These are phyloP conservation scores for Achaetomiella virescens DNA, from an alignment of 495 filamentous ascomycete species.

Conservation along the genomic window DNA sequence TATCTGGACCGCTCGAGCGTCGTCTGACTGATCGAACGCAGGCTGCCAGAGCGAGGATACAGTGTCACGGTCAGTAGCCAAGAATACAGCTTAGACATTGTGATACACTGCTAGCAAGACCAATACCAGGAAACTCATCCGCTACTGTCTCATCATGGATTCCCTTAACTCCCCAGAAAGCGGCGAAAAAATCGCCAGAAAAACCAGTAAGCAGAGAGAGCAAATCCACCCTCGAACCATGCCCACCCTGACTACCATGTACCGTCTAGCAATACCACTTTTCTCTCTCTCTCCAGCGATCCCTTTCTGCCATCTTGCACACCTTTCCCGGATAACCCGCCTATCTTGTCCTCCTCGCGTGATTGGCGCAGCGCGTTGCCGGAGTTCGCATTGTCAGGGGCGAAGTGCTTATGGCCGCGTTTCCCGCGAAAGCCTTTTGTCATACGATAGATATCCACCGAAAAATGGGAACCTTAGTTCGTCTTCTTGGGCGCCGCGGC, in stretches of 20 bases:
- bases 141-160: not conserved
- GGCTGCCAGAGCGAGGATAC: too few species aligned
- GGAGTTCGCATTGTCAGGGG: not conserved
- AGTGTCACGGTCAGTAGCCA: not conserved
- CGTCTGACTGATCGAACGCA: too few species aligned
- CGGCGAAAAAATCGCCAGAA: not conserved
- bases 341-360: not conserved
- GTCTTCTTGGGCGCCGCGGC: conserved; percentile 49
- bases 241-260: not conserved
- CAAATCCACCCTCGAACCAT: not conserved
- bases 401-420: conserved; percentile 12
- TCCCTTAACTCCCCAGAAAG: not conserved
- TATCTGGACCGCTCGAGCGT: too few species aligned
- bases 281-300: not conserved
- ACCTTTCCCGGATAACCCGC: not conserved
- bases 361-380: not conserved
- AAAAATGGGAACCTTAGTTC: conserved; percentile 22
- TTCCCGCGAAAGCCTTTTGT: conserved; percentile 16
- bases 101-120: not conserved
- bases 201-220: not conserved
- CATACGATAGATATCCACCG: not conserved
- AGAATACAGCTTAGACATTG: conserved; percentile 5
- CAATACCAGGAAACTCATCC: conserved; percentile 2
- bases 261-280: not conserved
- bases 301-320: not conserved